phyloP scores from a whole-genome alignment of 2,329 filamentous ascomycete genomes.

The Talaromyces albobiverticillius region DNA sequence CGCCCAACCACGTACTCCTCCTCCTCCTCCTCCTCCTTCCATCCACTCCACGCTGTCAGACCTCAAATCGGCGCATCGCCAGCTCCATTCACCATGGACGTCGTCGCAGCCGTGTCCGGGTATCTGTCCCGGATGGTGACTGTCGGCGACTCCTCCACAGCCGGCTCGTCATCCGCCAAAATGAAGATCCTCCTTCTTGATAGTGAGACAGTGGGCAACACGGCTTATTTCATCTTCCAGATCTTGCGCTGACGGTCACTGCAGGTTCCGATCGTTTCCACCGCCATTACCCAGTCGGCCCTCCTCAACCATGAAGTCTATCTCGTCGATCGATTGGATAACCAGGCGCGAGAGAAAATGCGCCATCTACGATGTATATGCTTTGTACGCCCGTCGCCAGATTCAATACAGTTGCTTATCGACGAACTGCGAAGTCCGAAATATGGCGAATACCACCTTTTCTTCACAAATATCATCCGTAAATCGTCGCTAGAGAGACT shows the following conservation, averaged over 20 bases:
- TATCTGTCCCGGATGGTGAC: slow-evolving; percentile 97
- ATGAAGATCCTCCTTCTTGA: slow-evolving; percentile 98
- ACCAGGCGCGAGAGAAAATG: slow-evolving; percentile 91
- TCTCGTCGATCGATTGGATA: slow-evolving; percentile 93
- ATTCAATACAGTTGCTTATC: slow-evolving; percentile 89
- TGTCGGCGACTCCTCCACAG: slow-evolving; percentile 66
- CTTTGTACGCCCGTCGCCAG: slow-evolving; percentile 85
- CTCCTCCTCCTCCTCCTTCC: not conserved
- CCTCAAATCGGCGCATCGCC: not conserved
- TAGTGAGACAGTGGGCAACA: slow-evolving; percentile 73
- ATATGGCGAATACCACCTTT: slow-evolving; percentile 95
- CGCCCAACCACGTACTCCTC: not conserved
- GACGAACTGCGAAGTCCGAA: slow-evolving; percentile 95
- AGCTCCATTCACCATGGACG: slow-evolving; percentile 68
- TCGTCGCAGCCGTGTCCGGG: slow-evolving; percentile 86
- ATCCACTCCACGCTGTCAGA: not conserved
- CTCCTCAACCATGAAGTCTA: slow-evolving; percentile 96
- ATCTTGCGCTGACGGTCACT: slow-evolving; percentile 23
- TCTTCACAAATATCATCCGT: slow-evolving; percentile 96
- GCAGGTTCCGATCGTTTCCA: slow-evolving; percentile 84
- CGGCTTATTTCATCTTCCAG: slow-evolving; percentile 19
- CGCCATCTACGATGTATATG: slow-evolving; percentile 91
- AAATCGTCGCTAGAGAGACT: slow-evolving; percentile 93
- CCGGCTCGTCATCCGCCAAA: slow-evolving; percentile 67
- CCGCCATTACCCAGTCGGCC: slow-evolving; percentile 90